Evolutionary conservation across 2,329 filamentous ascomycete genomes (phyloP).

Genomic region (Pseudogymnoascus sp.): DNA sequence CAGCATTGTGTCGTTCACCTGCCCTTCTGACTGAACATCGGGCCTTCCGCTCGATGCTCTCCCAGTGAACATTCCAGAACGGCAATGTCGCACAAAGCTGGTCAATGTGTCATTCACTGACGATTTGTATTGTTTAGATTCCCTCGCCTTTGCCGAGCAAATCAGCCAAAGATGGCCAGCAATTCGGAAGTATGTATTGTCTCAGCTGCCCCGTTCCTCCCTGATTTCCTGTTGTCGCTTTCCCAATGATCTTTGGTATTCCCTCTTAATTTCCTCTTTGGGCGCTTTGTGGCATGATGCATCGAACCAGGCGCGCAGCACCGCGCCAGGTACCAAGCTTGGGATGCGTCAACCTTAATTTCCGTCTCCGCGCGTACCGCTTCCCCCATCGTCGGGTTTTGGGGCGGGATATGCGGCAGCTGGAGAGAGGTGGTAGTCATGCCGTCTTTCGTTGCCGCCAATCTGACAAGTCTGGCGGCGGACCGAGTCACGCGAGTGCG

Average conservation of each 20-base stretch:
- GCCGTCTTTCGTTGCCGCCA: neutral
- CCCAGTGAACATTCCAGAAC: constrained; percentile 6
- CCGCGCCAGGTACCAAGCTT: neutral
- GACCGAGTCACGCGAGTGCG: constrained; percentile 5
- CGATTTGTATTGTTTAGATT: constrained; percentile 7
- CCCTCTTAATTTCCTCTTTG: constrained; percentile 8
- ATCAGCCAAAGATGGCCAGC: constrained; percentile 5
- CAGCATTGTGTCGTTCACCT: neutral
- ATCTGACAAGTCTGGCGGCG: neutral
- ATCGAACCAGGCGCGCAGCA: neutral
- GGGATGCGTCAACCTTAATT: constrained; percentile 6
- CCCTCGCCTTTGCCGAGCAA: neutral
- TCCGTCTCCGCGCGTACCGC: neutral
- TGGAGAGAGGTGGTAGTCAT: neutral
- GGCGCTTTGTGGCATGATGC: neutral
- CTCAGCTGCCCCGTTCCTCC: neutral
- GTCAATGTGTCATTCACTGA: constrained; percentile 4
- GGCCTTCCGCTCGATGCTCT: constrained; percentile 2
- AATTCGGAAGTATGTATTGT: constrained; percentile 6
- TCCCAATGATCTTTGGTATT: neutral
- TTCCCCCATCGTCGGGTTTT: neutral
- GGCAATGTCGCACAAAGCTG: neutral
- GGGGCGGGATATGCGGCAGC: neutral
- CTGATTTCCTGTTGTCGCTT: neutral
- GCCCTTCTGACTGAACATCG: neutral